Base-by-base conservation (phyloP, 495 filamentous ascomycete genomes). In the Talaromyces trachyspermus region DNA sequence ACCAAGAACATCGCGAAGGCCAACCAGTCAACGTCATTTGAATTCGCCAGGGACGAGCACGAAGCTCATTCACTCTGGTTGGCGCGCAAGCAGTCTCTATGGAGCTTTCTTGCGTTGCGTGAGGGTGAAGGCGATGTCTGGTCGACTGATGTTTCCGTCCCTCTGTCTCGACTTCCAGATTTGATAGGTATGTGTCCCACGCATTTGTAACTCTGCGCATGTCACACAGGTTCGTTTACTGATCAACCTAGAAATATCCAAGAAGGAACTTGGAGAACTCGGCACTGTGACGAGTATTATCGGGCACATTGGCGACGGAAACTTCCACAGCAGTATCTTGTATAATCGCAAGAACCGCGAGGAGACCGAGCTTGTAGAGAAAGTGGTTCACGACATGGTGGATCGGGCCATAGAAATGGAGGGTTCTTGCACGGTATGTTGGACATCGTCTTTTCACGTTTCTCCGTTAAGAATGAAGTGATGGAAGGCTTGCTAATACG, bases 321-420 rank as follows among this genome's bases (percentile, higher is more conserved):
- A 96, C 62, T 95, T 95, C 63, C 89, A 95, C 59, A 80, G 88
- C 55, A 85, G 81, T 60, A 89, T 95, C 56, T 79, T 95, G 61
- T 95, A 92, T 57, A 79, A 91, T 56, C 69, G 75, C 23, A 71
- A 66, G 14, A 71, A 88, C 48, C 76, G 77, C 9, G 78, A 64
- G 3, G 86, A 95, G 64, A 68, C 72, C 25, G 78, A 72, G 11
- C 81, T 81, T 35, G 86, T 95, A 2, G 83, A 92, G 58, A 75
- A 70, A 27, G 86, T 86, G 43, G 88, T 95, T 19, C 77, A 89
- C 54, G 83, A 88, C 51, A 94, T 95, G 89, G 87, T 95, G 17
- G 79, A 86, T 54, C 72, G 87, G 18, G 89, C 88, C 6, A 56
- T 95, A 20, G 87, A 89, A 35, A 95, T 95, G 89, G 89, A 95